Evolutionary conservation across 352 stramenopile species (phyloP).

Genomic region (Sclerospora graminicola): DNA sequence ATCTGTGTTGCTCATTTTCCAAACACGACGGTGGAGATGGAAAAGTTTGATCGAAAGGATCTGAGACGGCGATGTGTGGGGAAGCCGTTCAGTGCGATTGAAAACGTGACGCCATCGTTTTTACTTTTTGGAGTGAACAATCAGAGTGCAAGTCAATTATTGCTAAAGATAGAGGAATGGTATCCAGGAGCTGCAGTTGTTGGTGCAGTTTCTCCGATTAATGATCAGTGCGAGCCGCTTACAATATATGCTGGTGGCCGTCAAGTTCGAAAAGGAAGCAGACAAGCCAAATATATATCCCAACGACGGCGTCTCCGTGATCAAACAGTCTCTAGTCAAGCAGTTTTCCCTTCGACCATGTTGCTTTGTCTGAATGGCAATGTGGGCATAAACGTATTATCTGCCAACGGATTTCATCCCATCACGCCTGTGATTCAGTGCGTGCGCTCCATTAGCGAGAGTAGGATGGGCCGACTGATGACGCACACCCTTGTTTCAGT

Average conservation of each 20-base stretch:
- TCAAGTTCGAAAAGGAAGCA: slow-evolving; percentile 4
- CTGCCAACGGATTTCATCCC: slow-evolving; percentile 32
- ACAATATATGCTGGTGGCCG: background rate
- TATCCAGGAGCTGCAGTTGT: slow-evolving; percentile 26
- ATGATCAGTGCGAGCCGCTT: slow-evolving; percentile 29
- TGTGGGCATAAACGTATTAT: slow-evolving; percentile 24
- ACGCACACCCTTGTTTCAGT: slow-evolving; percentile 18
- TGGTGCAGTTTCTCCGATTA: slow-evolving; percentile 31
- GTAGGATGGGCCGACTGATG: slow-evolving; percentile 5
- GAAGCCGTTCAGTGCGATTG: slow-evolving; percentile 19
- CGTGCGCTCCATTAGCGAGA: slow-evolving; percentile 5
- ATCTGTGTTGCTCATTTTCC: slow-evolving; percentile 33
- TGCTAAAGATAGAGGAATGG: slow-evolving; percentile 24
- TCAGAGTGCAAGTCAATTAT: slow-evolving; percentile 33
- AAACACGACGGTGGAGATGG: slow-evolving; percentile 30
- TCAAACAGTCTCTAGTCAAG: background rate
- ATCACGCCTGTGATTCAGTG: slow-evolving; percentile 36
- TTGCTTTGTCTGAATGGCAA: slow-evolving; percentile 29
- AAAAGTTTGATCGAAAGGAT: slow-evolving; percentile 40
- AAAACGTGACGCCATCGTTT: slow-evolving; percentile 24
- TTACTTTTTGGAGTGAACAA: slow-evolving; percentile 48
- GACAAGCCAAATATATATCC: slow-evolving; percentile 3
- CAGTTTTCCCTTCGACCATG: slow-evolving; percentile 34
- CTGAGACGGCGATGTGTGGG: slow-evolving; percentile 31
- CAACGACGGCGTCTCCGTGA: background rate